Conservation (phyloP, 1,284 basidiomycete species). For the Uromyces viciae-fabae region DNA sequence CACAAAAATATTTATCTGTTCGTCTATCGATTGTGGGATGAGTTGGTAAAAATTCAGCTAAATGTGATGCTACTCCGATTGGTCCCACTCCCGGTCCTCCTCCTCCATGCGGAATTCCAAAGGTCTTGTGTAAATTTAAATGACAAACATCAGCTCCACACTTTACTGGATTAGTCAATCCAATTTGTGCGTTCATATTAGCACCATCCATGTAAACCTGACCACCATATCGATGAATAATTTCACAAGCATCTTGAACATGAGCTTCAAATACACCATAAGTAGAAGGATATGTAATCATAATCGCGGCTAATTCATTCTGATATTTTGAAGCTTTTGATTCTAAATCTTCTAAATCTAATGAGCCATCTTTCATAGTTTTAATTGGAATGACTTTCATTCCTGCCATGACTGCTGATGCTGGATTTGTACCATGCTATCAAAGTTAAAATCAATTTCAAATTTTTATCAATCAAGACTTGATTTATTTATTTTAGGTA, state of each 20-base stretch:
- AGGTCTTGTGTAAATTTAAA: constrained; percentile 95
- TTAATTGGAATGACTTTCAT: constrained; percentile 93
- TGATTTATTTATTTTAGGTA: constrained; percentile 52
- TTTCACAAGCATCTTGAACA: constrained; percentile 80
- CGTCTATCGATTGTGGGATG: constrained; percentile 74
- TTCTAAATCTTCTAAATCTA: constrained; percentile 80
- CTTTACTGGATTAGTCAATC: constrained; percentile 86
- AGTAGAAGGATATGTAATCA: constrained; percentile 95
- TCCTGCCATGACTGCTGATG: constrained; percentile 90
- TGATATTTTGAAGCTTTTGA: constrained; percentile 86
- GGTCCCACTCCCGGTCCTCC: constrained; percentile 96
- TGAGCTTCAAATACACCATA: constrained; percentile 96
- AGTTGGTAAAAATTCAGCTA: constrained; percentile 89
- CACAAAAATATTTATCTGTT: constrained; percentile 56
- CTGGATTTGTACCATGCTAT: constrained; percentile 50
- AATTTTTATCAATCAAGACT: constrained; percentile 3
- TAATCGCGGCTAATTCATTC: constrained; percentile 88
- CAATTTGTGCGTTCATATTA: constrained; percentile 93
- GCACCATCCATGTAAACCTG: constrained; percentile 98
- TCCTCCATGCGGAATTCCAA: constrained; percentile 94
- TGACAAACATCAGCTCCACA: constrained; percentile 98
- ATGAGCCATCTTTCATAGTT: constrained; percentile 76
- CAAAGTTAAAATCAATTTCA: constrained; percentile 44
- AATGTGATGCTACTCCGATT: constrained; percentile 88
- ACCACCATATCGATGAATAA: constrained; percentile 89